These are phyloP conservation scores for Chiua sp. DNA, from an alignment of 1,284 basidiomycete genomes.

Conservation along the genomic window DNA sequence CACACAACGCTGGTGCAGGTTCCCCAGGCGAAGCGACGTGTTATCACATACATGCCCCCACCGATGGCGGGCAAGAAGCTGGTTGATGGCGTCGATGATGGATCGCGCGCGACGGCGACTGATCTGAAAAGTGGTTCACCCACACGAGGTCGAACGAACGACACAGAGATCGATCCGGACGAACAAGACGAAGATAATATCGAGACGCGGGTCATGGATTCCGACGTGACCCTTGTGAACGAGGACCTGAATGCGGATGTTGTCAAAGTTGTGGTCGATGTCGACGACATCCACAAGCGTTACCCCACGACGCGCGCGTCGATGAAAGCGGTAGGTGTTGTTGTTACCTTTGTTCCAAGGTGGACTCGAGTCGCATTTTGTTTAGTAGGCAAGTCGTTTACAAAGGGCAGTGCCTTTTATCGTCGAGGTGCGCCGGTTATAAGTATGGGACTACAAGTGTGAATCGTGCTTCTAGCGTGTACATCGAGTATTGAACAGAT, in stretches of 20 bases:
- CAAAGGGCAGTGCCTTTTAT: slow-evolving; percentile 16
- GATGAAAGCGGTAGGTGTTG: slow-evolving; percentile 34
- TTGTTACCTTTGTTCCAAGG: neutral
- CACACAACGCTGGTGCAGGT: slow-evolving; percentile 1
- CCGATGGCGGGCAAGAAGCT: slow-evolving; percentile 30
- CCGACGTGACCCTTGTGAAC: slow-evolving; percentile 36
- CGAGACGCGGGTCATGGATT: slow-evolving; percentile 24
- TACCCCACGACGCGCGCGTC: slow-evolving; percentile 22
- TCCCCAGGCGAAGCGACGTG: slow-evolving; percentile 34
- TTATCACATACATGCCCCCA: slow-evolving; percentile 54
- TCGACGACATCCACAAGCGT: slow-evolving; percentile 20
- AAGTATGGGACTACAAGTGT: neutral
- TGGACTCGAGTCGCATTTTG: neutral
- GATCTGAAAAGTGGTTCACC: neutral
- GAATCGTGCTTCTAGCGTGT: neutral
- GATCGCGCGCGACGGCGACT: neutral
- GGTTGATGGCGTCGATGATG: neutral
- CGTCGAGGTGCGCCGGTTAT: slow-evolving; percentile 18
- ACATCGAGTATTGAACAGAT: neutral
- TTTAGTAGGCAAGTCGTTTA: slow-evolving; percentile 22
- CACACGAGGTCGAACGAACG: too few relatives aligned
- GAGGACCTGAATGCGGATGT: slow-evolving; percentile 22
- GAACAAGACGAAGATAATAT: neutral
- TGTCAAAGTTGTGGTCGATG: slow-evolving; percentile 15
- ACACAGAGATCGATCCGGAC: neutral